phyloP scores from a whole-genome alignment of 208 protist species.

The Trypanosoma mega region DNA sequence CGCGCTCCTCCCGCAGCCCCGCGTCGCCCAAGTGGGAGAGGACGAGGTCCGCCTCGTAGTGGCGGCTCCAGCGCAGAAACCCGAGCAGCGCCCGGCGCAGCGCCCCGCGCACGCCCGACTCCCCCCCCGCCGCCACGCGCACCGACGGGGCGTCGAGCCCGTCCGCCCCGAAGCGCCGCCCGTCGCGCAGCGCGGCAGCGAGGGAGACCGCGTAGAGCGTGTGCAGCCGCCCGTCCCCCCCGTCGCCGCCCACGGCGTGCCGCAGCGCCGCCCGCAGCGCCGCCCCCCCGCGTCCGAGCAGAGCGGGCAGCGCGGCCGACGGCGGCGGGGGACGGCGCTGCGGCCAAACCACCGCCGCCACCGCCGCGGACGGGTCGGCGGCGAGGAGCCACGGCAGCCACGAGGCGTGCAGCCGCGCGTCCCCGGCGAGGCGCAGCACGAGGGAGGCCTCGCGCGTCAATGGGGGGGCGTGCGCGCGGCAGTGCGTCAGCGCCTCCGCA shows the following conservation, averaged over 20 bases:
- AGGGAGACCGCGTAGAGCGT: conserved; percentile 41
- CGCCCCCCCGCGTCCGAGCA: conserved; percentile 17
- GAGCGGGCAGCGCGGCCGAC: conserved; percentile 16
- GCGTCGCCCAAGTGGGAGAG: conserved; percentile 29
- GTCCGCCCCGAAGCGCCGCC: conserved; percentile 24
- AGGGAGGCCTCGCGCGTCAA: conserved; percentile 30
- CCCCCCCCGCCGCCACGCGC: conserved; percentile 25
- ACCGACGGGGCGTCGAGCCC: conserved; percentile 19
- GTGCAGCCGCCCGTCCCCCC: conserved; percentile 28
- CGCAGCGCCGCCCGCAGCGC: conserved; percentile 22
- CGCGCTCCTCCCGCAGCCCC: conserved; percentile 43
- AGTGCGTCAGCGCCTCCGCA: conserved; percentile 31
- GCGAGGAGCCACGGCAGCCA: conserved; percentile 15
- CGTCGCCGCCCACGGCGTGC: conserved; percentile 24
- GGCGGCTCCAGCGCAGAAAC: conserved; percentile 31
- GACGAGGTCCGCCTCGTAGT: conserved; percentile 43
- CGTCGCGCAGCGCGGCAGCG: conserved; percentile 23
- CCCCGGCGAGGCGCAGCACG: conserved; percentile 17
- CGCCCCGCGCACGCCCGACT: conserved; percentile 41
- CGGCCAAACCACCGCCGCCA: neutral
- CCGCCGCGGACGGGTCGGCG: neutral
- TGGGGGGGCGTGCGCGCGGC: conserved; percentile 16
- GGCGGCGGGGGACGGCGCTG: conserved; percentile 1
- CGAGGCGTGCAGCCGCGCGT: conserved; percentile 1
- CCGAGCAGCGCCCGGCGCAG: conserved; percentile 34